phyloP scores from a whole-genome alignment of 2,329 filamentous ascomycete species.

The Nemania sp. region DNA sequence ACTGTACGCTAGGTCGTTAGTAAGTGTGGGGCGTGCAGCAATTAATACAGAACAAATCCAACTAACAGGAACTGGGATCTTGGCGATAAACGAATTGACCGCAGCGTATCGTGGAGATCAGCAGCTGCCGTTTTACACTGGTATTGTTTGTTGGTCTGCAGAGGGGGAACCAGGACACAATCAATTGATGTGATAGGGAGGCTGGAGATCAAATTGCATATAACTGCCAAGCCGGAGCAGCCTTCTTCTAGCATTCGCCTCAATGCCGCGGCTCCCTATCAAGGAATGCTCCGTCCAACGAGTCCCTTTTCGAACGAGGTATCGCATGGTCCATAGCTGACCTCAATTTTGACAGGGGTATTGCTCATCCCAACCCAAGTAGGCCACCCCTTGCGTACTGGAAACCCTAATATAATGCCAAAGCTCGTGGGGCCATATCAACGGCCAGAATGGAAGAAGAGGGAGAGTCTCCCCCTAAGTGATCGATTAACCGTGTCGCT shows the following conservation, averaged over 20 bases:
- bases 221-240: constrained; percentile 1
- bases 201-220: constrained; percentile 3
- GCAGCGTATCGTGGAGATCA: not conserved
- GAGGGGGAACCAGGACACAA: constrained; percentile 10
- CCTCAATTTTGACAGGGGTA: too few species aligned
- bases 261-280: not conserved
- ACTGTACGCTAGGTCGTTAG: not conserved
- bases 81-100: constrained; percentile 8
- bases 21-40: constrained; percentile 16
- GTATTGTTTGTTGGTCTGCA: not conserved
- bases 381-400: too few species aligned
- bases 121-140: too few species aligned
- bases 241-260: constrained; percentile 1
- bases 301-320: too few species aligned
- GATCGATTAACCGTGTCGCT: constrained; percentile 40
- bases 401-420: too few species aligned
- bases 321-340: too few species aligned
- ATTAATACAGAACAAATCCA: not conserved
- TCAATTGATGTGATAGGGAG: constrained; percentile 10
- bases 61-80: constrained; percentile 5
- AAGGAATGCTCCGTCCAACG: not conserved
- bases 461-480: constrained; percentile 42
- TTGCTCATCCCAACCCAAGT: too few species aligned
- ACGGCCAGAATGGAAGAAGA: constrained; percentile 34
- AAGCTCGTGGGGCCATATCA: not conserved